Conservation (phyloP, 2,329 filamentous ascomycete genomes). For the Nothopassalora personata region DNA sequence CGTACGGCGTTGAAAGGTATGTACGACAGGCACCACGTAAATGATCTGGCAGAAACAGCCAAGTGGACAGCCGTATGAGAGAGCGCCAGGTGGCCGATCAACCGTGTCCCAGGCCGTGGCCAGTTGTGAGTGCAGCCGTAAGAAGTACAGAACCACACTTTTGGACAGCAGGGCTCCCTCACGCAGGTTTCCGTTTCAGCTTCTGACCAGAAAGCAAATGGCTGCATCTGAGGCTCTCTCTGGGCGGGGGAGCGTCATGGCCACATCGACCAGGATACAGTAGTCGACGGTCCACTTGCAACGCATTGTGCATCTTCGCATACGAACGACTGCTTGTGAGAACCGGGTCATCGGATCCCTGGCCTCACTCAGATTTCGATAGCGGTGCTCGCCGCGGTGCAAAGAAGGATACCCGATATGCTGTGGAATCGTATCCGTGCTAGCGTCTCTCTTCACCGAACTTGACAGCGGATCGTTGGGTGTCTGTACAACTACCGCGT, state of each 20-base stretch:
- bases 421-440: background rate
- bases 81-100: slow-evolving; percentile 5
- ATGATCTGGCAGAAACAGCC: slow-evolving; percentile 13
- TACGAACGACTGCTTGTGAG: too few species aligned
- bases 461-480: slow-evolving; percentile 2
- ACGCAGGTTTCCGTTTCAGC: slow-evolving; percentile 9
- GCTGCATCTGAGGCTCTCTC: slow-evolving; percentile 11
- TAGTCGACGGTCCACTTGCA: too few species aligned
- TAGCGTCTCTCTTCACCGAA: background rate
- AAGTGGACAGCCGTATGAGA: slow-evolving; percentile 5
- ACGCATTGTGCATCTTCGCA: too few species aligned
- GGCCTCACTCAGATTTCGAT: background rate
- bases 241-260: slow-evolving; percentile 3
- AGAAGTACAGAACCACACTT: slow-evolving; percentile 4
- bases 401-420: background rate
- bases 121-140: too few species aligned
- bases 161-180: background rate
- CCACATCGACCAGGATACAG: background rate
- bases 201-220: slow-evolving; percentile 11
- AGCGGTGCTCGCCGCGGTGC: too few species aligned
- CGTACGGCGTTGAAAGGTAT: slow-evolving; percentile 3
- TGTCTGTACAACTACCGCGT: slow-evolving; percentile 2
- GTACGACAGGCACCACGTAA: slow-evolving; percentile 2
- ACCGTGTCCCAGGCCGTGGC: too few species aligned
- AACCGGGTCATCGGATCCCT: background rate